phyloP scores from a whole-genome alignment of 345 rosid species.

The Reutealis trisperma region DNA sequence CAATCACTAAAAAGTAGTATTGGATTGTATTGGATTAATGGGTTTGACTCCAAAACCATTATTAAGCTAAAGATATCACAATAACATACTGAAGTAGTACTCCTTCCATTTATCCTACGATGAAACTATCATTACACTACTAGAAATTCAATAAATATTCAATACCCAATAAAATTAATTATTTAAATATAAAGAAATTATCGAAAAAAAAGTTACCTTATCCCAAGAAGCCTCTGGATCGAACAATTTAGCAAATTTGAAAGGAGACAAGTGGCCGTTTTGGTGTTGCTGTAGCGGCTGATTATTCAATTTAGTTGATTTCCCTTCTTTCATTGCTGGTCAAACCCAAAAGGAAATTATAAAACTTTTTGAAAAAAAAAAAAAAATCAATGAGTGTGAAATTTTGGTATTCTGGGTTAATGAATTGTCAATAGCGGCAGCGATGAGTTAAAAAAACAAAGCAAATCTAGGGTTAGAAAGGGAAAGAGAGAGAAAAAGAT shows the following conservation, averaged over 20 bases:
- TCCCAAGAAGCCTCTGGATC: conserved; percentile 97
- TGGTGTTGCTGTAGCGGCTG: conserved; percentile 53
- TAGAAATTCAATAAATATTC: neutral
- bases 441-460: neutral
- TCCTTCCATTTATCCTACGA: neutral
- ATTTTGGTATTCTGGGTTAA: neutral
- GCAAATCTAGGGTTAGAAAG: neutral
- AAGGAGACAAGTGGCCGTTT: conserved; percentile 69
- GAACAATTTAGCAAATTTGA: conserved; percentile 66
- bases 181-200: neutral
- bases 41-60: neutral
- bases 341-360: neutral
- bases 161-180: neutral
- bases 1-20: neutral
- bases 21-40: neutral
- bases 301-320: conserved; percentile 37
- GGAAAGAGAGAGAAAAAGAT: neutral
- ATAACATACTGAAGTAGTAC: neutral
- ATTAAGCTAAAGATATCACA: neutral
- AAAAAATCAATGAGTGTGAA: neutral
- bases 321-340: conserved; percentile 34
- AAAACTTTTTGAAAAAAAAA: neutral
- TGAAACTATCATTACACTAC: neutral
- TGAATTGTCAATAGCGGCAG: neutral
- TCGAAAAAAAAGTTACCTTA: conserved; percentile 44